phyloP scores from a whole-genome alignment of 495 filamentous ascomycete genomes.

The Xylona heveae region DNA sequence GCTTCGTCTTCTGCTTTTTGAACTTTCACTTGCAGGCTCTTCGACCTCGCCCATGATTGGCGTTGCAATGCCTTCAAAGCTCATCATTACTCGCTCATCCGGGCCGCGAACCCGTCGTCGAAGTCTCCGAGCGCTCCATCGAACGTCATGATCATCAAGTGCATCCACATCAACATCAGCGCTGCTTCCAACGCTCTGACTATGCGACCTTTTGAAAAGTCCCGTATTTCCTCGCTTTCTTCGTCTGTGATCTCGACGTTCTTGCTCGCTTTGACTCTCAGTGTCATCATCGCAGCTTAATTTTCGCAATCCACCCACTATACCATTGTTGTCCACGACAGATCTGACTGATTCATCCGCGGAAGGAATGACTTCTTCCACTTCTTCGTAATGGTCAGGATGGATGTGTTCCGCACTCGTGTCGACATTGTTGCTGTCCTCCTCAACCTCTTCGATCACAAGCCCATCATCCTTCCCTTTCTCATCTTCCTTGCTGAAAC shows the following conservation, averaged over 20 bases:
- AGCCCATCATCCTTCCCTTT: conserved; percentile 7
- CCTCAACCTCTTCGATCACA: conserved; percentile 13
- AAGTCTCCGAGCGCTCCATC: conserved; percentile 11
- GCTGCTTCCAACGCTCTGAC: conserved; percentile 14
- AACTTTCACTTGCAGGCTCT: too few species aligned
- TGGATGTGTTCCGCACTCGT: conserved; percentile 14
- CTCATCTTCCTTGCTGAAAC: conserved; percentile 10
- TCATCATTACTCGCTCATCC: conserved; percentile 8
- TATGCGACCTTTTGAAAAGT: conserved; percentile 14
- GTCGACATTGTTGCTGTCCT: conserved; percentile 12
- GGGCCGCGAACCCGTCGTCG: conserved; percentile 12
- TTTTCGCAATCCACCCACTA: conserved; percentile 11
- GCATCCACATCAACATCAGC: conserved; percentile 10
- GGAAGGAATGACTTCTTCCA: too few species aligned
- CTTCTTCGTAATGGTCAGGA: conserved; percentile 15
- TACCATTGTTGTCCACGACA: too few species aligned
- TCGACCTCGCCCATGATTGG: too few species aligned
- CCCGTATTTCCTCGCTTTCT: conserved; percentile 13
- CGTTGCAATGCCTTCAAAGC: conserved; percentile 11
- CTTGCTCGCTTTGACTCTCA: neutral
- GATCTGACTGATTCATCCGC: too few species aligned
- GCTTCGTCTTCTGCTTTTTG: too few species aligned
- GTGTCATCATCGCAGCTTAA: too few species aligned
- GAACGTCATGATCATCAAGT: conserved; percentile 10
- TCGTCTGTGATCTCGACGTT: neutral